Conservation (phyloP, 1,139 yeast genomes). For the Yamadazyma taylorii region DNA sequence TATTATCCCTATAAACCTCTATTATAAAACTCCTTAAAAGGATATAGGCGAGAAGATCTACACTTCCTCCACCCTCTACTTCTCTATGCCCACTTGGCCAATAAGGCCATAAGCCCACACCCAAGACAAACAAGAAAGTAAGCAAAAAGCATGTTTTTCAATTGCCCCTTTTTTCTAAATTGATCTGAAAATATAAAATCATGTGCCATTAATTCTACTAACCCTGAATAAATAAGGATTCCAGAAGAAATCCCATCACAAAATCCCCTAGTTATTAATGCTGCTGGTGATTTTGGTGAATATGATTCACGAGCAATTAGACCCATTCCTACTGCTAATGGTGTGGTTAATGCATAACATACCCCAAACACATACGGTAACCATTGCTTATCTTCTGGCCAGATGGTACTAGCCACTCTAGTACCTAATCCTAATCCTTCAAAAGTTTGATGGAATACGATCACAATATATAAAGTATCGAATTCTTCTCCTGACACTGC, state of each 20-base stretch:
- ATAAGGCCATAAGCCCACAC: conserved; percentile 42
- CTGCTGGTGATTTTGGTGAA: conserved; percentile 32
- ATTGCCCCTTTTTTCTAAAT: conserved; percentile 21
- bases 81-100: conserved; percentile 39
- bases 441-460: conserved; percentile 40
- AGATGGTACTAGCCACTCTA: conserved; percentile 35
- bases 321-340: conserved; percentile 38
- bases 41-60: no score
- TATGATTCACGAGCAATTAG: conserved; percentile 35
- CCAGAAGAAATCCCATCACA: conserved; percentile 43
- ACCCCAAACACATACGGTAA: conserved; percentile 37
- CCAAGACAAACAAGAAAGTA: conserved; percentile 32
- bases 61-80: no score
- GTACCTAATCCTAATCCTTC: conserved; percentile 44
- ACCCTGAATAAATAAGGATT: conserved; percentile 36
- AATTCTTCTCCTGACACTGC: conserved; percentile 42
- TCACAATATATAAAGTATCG: conserved; percentile 32
- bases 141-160: conserved; percentile 23
- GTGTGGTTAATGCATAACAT: conserved; percentile 35
- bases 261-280: conserved; percentile 36
- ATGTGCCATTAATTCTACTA: conserved; percentile 43
- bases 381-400: conserved; percentile 31
- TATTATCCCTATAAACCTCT: no score
- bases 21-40: no score
- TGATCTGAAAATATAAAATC: conserved; percentile 35